Base-by-base conservation (phyloP, 805 yeast genomes). In the Lachancea quebecensis region DNA sequence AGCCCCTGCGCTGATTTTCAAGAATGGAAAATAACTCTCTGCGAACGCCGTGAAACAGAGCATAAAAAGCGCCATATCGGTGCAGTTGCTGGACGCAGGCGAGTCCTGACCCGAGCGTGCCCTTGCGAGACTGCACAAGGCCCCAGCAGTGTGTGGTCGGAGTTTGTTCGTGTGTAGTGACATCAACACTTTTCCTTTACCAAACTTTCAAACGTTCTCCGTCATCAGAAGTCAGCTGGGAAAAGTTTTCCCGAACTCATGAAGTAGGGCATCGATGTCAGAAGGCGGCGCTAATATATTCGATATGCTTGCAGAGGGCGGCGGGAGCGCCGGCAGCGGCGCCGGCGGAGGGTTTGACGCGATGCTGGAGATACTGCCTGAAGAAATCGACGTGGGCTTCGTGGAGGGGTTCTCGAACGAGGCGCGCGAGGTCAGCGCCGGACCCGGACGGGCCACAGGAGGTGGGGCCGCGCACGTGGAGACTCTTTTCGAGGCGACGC, bases 351-450 rank as follows among this genome's bases (percentile, higher is more conserved):
- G 35, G 14, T 62, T 63, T 41, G 68, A 64, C 45, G 50, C 63
- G 2, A 63, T 63, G 67, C 46, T 64, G 35, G 68, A 64, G 45
- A 57, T 57, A 7, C 43, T 64, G 15, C 68, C 68, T 1, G 67
- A 63, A 50, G 60, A 56, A 33, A 44, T 62, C 21, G 56, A 54
- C 35, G 50, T 56, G 15, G 27, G 18, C 4, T 17, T 41, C 27
- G 36, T 30, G 10, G 16, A 11, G 7, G 39, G 21, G 12, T 16
- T 37, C 18, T n/a, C 34, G 25, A n/a, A 11, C 15, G 14, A 30
- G 12, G 14, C 12, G 14, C 14, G 14, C 8, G 14, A 11, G 33
- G 14, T 29, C n/a, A 10, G 39, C n/a, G 39, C 39, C 18, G 15
- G 49, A 5, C 14, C 33, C 12, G 33, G 4, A 8, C 14, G 14